phyloP scores from a whole-genome alignment of 148 eudicot species.

The Silene uniflora region DNA sequence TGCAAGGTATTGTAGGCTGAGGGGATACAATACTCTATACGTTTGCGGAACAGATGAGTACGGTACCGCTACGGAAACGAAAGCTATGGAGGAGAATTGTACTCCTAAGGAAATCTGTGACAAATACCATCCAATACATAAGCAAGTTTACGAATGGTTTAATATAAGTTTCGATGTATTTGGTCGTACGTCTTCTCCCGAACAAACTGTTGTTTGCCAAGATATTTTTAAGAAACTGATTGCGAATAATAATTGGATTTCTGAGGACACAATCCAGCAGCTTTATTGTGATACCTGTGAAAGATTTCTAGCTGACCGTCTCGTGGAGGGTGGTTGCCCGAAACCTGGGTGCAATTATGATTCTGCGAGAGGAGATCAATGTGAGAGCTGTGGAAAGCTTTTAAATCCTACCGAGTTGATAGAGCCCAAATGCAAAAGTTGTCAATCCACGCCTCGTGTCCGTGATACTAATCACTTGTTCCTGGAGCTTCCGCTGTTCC shows the following conservation, averaged over 20 bases:
- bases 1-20: no score
- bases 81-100: no score
- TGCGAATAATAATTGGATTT: conserved; percentile 69
- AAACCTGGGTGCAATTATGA: conserved; percentile 79
- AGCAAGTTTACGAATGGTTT: conserved; percentile 85
- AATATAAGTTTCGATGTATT: no score
- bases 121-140: conserved; percentile 86
- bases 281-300: no score
- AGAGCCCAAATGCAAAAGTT: conserved; percentile 85
- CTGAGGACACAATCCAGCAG: conserved; percentile 91
- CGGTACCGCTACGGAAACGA: no score
- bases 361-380: conserved; percentile 92
- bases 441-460: conserved; percentile 58
- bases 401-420: conserved; percentile 74
- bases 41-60: no score
- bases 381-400: conserved; percentile 82
- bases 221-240: conserved; percentile 65
- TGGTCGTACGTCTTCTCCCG: conserved; percentile 86
- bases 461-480: conserved; percentile 87
- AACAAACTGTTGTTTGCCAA: conserved; percentile 86
- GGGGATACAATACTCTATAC: no score
- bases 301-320: no score
- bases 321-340: no score
- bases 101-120: conserved; percentile 77
- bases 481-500: conserved; percentile 75